A percentile compares a stretch with the other conserved stretches of the same genome.
These are phyloP conservation scores for Amylocystis lapponica DNA, from an alignment of 768 basidiomycete species.

Conservation along the genomic window DNA sequence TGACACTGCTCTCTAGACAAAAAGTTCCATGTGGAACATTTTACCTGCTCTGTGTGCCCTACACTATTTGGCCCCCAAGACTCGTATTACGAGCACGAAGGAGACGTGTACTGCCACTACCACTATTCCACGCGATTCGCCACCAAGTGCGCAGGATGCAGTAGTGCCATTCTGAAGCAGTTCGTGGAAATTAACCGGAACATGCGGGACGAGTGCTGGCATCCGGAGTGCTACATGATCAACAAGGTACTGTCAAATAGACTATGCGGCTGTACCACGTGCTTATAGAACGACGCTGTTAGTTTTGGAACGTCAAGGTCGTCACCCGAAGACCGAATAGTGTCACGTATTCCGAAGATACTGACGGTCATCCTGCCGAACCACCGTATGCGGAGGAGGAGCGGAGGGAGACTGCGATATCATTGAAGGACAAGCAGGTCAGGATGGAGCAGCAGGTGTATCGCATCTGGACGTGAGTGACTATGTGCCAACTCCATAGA, in stretches of 20 bases:
- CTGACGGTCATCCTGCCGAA: slow-evolving; percentile 31
- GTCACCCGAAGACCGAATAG: slow-evolving; percentile 66
- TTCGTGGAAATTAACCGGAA: slow-evolving; percentile 99
- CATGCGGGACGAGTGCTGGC: slow-evolving; percentile 98
- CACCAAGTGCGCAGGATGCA: slow-evolving; percentile 97
- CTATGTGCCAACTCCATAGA: slow-evolving; percentile 1
- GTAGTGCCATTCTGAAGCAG: slow-evolving; percentile 95
- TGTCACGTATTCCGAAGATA: slow-evolving; percentile 47
- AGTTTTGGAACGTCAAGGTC: slow-evolving; percentile 99
- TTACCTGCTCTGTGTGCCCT: slow-evolving; percentile 95
- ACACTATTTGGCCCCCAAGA: slow-evolving; percentile 97
- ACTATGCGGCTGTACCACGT: neutral
- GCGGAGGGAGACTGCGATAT: slow-evolving; percentile 63
- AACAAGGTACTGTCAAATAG: slow-evolving; percentile 65
- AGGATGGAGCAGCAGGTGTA: slow-evolving; percentile 97
- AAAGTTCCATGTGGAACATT: slow-evolving; percentile 99
- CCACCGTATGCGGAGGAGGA: slow-evolving; percentile 74
- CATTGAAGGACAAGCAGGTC: slow-evolving; percentile 85
- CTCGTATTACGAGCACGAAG: slow-evolving; percentile 98
- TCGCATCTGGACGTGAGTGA: slow-evolving; percentile 95
- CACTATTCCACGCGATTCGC: slow-evolving; percentile 99
- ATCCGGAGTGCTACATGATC: slow-evolving; percentile 99
- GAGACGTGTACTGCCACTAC: slow-evolving; percentile 98
- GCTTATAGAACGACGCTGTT: too few relatives aligned
- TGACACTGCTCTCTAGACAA: slow-evolving; percentile 51